A percentile compares a stretch with the other conserved stretches of the same genome.
Evolutionary conservation across 192 early-diverging fungal species (phyloP).

Genomic region (Haplosporangium gracile): DNA sequence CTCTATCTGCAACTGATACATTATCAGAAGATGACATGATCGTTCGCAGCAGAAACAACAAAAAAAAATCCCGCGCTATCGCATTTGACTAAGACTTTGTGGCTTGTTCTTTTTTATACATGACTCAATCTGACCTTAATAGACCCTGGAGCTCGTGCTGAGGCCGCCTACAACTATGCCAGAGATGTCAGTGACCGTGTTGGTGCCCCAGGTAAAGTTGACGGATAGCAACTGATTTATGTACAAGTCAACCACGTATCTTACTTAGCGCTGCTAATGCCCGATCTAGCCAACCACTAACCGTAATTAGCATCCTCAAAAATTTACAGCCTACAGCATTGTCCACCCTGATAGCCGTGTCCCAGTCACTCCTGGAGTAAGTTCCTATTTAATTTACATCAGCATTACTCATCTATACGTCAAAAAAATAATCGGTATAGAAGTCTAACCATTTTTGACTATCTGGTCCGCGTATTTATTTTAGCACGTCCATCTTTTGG

Average conservation of each 20-base stretch:
- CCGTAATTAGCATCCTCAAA: background rate
- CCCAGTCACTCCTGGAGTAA: slow-evolving; percentile 44
- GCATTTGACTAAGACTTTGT: background rate
- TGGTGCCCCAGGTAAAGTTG: slow-evolving; percentile 42
- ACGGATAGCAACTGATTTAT: background rate
- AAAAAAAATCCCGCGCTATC: background rate
- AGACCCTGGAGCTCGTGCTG: slow-evolving; percentile 56
- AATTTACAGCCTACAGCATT: slow-evolving; percentile 21
- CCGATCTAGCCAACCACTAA: background rate
- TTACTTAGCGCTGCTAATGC: background rate
- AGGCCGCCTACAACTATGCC: slow-evolving; percentile 62
- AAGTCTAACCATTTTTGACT: slow-evolving; percentile 12
- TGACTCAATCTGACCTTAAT: background rate
- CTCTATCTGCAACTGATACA: background rate
- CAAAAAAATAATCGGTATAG: background rate
- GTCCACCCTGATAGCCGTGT: slow-evolving; percentile 35
- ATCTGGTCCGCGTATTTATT: background rate
- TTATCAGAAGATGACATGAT: background rate
- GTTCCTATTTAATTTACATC: background rate
- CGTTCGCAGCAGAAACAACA: background rate
- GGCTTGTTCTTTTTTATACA: background rate
- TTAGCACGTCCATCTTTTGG: slow-evolving; percentile 68
- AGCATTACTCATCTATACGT: background rate
- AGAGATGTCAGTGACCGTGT: slow-evolving; percentile 61
- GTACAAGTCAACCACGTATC: background rate